phyloP scores from a whole-genome alignment of 148 eudicot genomes.

The Heliosperma pusillum region DNA sequence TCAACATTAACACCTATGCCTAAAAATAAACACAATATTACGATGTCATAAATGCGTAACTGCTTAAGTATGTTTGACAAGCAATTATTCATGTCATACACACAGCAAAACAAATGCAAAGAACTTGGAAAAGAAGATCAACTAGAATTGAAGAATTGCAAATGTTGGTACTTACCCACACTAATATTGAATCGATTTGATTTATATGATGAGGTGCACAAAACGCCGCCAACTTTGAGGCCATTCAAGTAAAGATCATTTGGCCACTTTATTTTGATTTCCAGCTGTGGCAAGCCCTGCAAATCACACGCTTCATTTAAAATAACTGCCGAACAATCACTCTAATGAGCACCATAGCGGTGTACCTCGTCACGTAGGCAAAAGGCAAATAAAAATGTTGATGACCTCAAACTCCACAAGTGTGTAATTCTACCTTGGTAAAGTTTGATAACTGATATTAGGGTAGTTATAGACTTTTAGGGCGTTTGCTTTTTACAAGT shows the following conservation, averaged over 20 bases:
- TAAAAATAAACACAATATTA: conserved; percentile 20
- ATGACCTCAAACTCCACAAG: no score
- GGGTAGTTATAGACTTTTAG: no score
- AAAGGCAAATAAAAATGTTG: no score
- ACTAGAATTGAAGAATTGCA: background rate
- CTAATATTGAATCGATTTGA: conserved; percentile 81
- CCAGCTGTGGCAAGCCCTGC: conserved; percentile 79
- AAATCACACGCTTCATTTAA: conserved; percentile 20
- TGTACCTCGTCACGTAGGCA: background rate
- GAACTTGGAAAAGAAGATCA: background rate
- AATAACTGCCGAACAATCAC: background rate
- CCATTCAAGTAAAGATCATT: conserved; percentile 88
- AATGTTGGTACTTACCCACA: conserved; percentile 57
- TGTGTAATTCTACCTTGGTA: background rate
- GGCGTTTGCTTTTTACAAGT: no score
- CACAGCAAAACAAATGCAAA: background rate
- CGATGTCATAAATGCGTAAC: no score
- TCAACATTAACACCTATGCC: conserved; percentile 94
- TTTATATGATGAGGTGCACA: conserved; percentile 85
- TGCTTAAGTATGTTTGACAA: no score
- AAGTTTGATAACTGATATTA: no score
- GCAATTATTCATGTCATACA: background rate
- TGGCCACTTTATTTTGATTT: conserved; percentile 92
- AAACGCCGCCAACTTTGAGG: conserved; percentile 88
- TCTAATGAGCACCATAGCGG: background rate